phyloP scores from a whole-genome alignment of 345 rosid species.

The Citrus cavaleriei region DNA sequence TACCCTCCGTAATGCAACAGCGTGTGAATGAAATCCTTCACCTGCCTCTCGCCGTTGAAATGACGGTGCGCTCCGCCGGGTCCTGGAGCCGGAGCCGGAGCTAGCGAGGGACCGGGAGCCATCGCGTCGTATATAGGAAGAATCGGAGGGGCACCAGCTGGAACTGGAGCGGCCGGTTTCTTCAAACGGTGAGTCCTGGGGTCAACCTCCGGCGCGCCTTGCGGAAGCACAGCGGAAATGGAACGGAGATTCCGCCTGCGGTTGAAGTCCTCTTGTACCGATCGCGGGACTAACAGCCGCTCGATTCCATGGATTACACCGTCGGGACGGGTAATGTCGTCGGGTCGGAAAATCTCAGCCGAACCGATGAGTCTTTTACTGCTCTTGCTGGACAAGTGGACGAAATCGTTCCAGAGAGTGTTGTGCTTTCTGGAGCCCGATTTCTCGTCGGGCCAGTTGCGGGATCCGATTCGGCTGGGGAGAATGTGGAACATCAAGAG shows the following conservation, averaged over 20 bases:
- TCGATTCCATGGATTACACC: conserved; percentile 74
- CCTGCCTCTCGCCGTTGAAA: conserved; percentile 86
- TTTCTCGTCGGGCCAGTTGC: conserved; percentile 45
- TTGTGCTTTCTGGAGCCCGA: conserved; percentile 29
- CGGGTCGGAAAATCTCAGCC: conserved; percentile 40
- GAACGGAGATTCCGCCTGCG: conserved; percentile 53
- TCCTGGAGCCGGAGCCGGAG: conserved; percentile 97
- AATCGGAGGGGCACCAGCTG: conserved; percentile 71
- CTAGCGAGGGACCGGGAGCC: conserved; percentile 93
- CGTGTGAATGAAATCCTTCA: conserved; percentile 87
- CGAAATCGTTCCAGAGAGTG: conserved; percentile 45
- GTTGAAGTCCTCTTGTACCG: conserved; percentile 68
- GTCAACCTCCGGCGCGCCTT: conserved; percentile 75
- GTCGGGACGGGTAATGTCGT: conserved; percentile 58
- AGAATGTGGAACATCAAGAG: conserved; percentile 76
- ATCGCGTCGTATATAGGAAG: conserved; percentile 81
- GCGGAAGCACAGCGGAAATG: conserved; percentile 61
- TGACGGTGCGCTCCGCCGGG: conserved; percentile 88
- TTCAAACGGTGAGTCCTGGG: conserved; percentile 66
- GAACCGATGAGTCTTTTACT: conserved; percentile 35
- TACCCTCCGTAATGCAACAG: conserved; percentile 89
- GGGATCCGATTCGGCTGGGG: conserved; percentile 49
- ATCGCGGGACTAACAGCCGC: conserved; percentile 52
- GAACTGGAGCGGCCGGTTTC: conserved; percentile 47
- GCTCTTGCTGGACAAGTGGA: conserved; percentile 41